Base-by-base conservation (phyloP, 169 alveolate species). In the Eimeria tenella region DNA sequence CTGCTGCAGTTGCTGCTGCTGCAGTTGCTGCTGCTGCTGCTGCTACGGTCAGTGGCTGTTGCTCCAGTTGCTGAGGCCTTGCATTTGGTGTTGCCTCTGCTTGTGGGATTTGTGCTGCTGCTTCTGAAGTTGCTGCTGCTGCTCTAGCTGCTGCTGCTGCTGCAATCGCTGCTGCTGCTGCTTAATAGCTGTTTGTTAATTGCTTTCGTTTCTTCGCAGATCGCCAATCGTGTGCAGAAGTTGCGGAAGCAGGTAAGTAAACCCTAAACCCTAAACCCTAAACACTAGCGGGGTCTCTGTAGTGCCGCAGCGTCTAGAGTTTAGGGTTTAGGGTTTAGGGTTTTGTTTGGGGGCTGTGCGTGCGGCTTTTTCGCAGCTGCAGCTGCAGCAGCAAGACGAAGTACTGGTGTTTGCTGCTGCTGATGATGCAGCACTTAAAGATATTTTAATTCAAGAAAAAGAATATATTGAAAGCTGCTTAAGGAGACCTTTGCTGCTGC, bases 161-260 rank as follows among this genome's bases (percentile, higher is more conserved):
- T 0, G 49, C 42, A 42, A 19, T 31, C 17, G 58, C 15, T 56
- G 74, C 58, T 58, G 74, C 19, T 58, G 13, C 75, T 25, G 71
- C 88, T 21, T 74, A 4, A 19, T 21, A 42, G 6, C 19, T 17
- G 9, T 71, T n/a, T 8, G 8, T 23, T 17, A n/a, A n/a, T 42
- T 71, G 8, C 52, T 52, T 10, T 5, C 31, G 81, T 11, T 0
- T 42, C 21, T 63, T n/a, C 74, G 50, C 87, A 93, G 93, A 86
- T 93, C 4, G 95, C 95, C 21, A 93, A 93, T 25, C 75, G 89
- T 23, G 89, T 93, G 42, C 95, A 93, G 93, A 93, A 83, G 87
- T 88, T 93, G 68, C 15, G 95, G 13, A 93, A 93, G 82, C 53
- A 83, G 88, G 93, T 73, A 21, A 25, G 86, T 7, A 6, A 3